These are phyloP conservation scores for Trichosanthes cucumerina DNA, from an alignment of 306 rosid genomes.

Conservation along the genomic window DNA sequence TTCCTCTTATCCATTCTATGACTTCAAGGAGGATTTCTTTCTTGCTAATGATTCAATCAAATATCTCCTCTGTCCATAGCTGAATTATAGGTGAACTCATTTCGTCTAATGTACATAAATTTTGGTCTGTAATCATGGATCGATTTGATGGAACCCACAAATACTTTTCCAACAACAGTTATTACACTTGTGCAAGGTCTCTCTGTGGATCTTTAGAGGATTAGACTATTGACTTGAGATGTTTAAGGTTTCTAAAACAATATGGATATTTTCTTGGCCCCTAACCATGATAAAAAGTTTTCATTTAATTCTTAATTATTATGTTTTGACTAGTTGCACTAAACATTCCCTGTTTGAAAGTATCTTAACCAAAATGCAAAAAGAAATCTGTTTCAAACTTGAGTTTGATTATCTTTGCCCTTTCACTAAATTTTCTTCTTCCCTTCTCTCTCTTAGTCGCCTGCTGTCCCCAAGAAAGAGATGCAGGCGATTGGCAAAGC, in stretches of 20 bases:
- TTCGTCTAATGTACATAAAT: background rate
- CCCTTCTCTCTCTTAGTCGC: constrained; percentile 27
- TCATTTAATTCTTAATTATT: background rate
- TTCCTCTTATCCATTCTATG: background rate
- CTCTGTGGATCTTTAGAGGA: background rate
- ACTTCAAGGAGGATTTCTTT: background rate
- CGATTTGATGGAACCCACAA: background rate
- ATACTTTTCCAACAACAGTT: no score
- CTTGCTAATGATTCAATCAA: background rate
- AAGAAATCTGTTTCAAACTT: background rate
- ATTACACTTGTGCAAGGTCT: no score
- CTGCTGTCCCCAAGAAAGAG: constrained; percentile 27
- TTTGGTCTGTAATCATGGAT: background rate
- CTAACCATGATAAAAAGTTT: background rate
- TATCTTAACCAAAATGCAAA: background rate
- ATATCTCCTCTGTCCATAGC: background rate
- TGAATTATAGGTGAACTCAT: background rate
- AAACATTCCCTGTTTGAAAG: background rate
- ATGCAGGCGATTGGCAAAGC: constrained; percentile 23
- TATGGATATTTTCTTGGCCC: background rate
- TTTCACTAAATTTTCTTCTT: background rate
- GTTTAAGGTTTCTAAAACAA: background rate
- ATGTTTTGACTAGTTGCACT: background rate
- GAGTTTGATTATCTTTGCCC: background rate
- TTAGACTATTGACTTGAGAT: background rate